phyloP scores from a whole-genome alignment of 495 filamentous ascomycete species.

The Pyronema omphalodes region DNA sequence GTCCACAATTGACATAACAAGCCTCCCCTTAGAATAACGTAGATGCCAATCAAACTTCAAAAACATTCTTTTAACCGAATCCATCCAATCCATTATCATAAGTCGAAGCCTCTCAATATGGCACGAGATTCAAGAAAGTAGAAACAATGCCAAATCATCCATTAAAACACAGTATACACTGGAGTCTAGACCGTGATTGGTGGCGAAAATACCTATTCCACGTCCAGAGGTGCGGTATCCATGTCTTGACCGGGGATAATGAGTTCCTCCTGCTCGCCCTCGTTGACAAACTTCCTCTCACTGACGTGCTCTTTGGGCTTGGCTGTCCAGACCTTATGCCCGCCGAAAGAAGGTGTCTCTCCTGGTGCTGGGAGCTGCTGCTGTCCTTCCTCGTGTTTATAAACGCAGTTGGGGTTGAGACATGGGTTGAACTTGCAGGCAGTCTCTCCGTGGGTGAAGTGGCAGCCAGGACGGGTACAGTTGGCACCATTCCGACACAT shows the following conservation, averaged over 20 bases:
- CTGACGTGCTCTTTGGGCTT: slow-evolving; percentile 53
- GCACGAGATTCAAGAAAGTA: background rate
- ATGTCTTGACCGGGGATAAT: background rate
- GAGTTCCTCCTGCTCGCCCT: slow-evolving; percentile 6
- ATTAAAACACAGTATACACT: too few species aligned
- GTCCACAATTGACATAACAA: too few species aligned
- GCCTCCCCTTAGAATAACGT: too few species aligned
- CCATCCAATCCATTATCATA: too few species aligned
- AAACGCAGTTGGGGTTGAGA: slow-evolving; percentile 63
- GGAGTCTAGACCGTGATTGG: too few species aligned
- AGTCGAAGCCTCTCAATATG: background rate
- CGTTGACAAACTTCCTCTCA: slow-evolving; percentile 73
- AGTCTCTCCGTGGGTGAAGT: slow-evolving; percentile 67
- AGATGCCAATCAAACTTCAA: too few species aligned
- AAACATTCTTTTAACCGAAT: too few species aligned
- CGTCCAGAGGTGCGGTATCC: slow-evolving; percentile 3
- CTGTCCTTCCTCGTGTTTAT: slow-evolving; percentile 86
- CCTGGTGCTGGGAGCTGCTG: slow-evolving; percentile 30
- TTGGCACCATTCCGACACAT: slow-evolving; percentile 87
- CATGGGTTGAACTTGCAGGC: slow-evolving; percentile 87
- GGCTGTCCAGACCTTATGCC: slow-evolving; percentile 82
- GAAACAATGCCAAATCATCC: too few species aligned
- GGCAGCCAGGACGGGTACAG: slow-evolving; percentile 67
- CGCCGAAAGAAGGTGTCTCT: slow-evolving; percentile 32
- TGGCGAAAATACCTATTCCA: background rate